Evolutionary conservation across 495 filamentous ascomycete genomes (phyloP), one percentile per base, ranked within the genome.

Genomic region (Penicillium robsamsonii): DNA sequence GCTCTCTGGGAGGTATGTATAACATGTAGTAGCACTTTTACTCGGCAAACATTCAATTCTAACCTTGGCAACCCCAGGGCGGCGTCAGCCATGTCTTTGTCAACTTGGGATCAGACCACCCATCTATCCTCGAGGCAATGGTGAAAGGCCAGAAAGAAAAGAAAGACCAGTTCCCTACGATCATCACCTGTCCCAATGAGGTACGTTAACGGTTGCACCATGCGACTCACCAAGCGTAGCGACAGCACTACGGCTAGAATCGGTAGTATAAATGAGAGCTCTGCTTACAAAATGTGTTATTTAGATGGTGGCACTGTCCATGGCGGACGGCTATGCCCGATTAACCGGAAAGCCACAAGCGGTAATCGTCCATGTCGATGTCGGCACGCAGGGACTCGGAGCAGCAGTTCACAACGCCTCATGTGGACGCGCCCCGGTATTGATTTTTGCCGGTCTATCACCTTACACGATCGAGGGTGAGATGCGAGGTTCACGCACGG

Each of bases 271-370:
- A 7, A 38, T n/a, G 24, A n/a, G 35, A 38, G 6, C 47, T 48
- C 43, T 42, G 41, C 61, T 65, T 13, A 56, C 25, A 17, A 50
- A 18, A 18, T 20, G 13, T 3, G 5, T 20, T 92, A 86, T 13
- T 25, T 42, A 96, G 89, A 97, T 97, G 93, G 93, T 97, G 5
- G 93, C 93, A 46, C 84, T 97, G 58, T 96, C 92, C 46, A 96
- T 96, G 88, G 93, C 93, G 18, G 92, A 97, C 68, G 93, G 92
- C 57, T 96, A 92, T 68, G 93, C 93, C 4, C 90, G 92, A 45
- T 72, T 92, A 7, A 96, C 91, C 18, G 82, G 85, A 49, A 85
- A 91, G 57, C 90, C 91, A 0, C 93, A 97, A 70, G 89, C 86
- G 55, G 92, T 97, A 3, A 93, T 97, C 56, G 87, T 97, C 4